These are phyloP conservation scores for Colletotrichum cuscutae DNA, from an alignment of 2,329 filamentous ascomycete species.

Conservation along the genomic window DNA sequence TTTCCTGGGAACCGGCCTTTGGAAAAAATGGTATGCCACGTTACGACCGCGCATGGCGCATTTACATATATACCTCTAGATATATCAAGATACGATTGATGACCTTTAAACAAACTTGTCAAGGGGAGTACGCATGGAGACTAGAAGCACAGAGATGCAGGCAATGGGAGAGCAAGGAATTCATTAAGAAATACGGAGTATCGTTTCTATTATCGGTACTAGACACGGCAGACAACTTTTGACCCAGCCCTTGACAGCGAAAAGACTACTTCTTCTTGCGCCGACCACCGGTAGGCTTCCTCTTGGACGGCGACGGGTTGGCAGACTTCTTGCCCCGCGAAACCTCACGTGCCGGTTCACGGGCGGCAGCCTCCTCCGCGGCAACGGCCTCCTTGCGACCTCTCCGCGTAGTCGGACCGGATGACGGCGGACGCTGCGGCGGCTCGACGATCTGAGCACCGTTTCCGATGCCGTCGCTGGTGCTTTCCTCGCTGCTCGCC, in stretches of 20 bases:
- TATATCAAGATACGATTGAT: slow-evolving; percentile 16
- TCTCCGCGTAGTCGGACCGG: slow-evolving; percentile 9
- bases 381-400: slow-evolving; percentile 49
- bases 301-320: slow-evolving; percentile 50
- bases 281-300: slow-evolving; percentile 46
- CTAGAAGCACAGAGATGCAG: too few relatives aligned
- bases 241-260: slow-evolving; percentile 17
- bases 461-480: slow-evolving; percentile 49
- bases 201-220: slow-evolving; percentile 20
- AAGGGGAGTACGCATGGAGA: too few relatives aligned
- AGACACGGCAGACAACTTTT: neutral
- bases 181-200: slow-evolving; percentile 10
- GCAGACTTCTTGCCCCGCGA: slow-evolving; percentile 53
- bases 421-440: slow-evolving; percentile 19
- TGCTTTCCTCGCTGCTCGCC: slow-evolving; percentile 43
- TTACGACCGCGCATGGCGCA: slow-evolving; percentile 7
- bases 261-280: slow-evolving; percentile 48
- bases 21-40: neutral
- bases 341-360: slow-evolving; percentile 40
- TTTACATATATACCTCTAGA: slow-evolving; percentile 8
- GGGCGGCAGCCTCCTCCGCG: slow-evolving; percentile 48
- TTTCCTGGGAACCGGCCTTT: neutral
- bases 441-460: slow-evolving; percentile 47
- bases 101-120: neutral
- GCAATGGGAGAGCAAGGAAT: neutral